Evolutionary conservation across 169 alveolate genomes (phyloP).

Genomic region (Babesia sp.): DNA sequence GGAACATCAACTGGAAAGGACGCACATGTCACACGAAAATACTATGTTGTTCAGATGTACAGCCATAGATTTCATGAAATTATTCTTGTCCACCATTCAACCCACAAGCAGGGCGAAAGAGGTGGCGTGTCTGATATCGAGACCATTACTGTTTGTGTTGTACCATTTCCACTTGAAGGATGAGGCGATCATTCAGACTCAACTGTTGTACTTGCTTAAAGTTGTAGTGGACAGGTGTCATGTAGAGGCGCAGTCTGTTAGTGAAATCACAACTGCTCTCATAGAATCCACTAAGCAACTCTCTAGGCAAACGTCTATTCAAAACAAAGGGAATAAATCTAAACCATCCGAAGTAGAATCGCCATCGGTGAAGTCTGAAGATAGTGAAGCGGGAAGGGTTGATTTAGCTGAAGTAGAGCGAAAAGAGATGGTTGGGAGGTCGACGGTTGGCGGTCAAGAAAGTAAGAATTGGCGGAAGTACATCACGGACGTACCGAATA

Average conservation of each 20-base stretch:
- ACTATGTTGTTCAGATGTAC: slow-evolving; percentile 61
- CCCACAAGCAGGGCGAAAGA: slow-evolving; percentile 65
- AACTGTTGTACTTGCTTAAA: slow-evolving; percentile 59
- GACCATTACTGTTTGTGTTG: slow-evolving; percentile 46
- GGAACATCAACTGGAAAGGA: neutral
- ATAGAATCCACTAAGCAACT: slow-evolving; percentile 21
- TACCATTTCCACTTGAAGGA: slow-evolving; percentile 65
- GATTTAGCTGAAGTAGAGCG: neutral
- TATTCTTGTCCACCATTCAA: slow-evolving; percentile 57
- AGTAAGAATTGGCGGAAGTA: neutral
- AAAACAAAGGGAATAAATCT: neutral
- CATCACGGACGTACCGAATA: neutral
- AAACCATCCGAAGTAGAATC: neutral
- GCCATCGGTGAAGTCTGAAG: neutral
- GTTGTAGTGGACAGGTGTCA: slow-evolving; percentile 66
- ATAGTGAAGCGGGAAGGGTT: neutral
- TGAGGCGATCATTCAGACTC: slow-evolving; percentile 64
- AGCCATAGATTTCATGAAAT: slow-evolving; percentile 67
- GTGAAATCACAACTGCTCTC: slow-evolving; percentile 29
- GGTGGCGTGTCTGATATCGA: slow-evolving; percentile 61
- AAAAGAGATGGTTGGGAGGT: neutral
- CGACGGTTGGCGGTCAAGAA: neutral
- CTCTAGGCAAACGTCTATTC: slow-evolving; percentile 2
- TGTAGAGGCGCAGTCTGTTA: slow-evolving; percentile 34
- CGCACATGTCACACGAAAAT: slow-evolving; percentile 32